Base-by-base conservation (phyloP, 441 rosid genomes). In the Geranium incanum region DNA sequence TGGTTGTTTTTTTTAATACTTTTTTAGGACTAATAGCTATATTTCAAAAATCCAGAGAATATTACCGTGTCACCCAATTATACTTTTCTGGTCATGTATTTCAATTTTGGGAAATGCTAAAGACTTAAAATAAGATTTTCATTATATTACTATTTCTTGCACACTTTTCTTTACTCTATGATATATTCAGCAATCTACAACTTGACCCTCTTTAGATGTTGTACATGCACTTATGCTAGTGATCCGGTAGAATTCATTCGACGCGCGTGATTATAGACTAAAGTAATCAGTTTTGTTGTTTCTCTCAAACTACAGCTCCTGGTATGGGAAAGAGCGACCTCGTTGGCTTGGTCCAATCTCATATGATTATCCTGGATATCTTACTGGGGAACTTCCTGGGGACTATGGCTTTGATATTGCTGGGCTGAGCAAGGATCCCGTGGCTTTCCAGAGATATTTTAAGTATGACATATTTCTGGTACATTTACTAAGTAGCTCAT, bases 301-400 rank as follows among this genome's bases (percentile, higher is more conserved):
- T 16, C 4, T 74, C 74, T 59, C 70, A 60, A 71, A 77, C 41
- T 57, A 75, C 90, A 93, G 96, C 83, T 75, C 75, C 69, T 91
- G 97, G 96, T 89, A 93, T 64, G 98, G 98, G 68, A 86, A 88
- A 77, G 84, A 78, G 36, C 90, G 97, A 57, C 98, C 98, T 0
- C 88, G 89, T 50, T 93, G 98, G 98, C 93, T 93, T 80, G 98
- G 97, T 77, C 94, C 97, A 57, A 81, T 93, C 71, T 87, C 93
- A 7, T 93, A 80, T 74, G 84, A 84, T 55, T 93, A 91, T 71
- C 97, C 97, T 5, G 43, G 81, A 12, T 75, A 93, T 78, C 95
- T 93, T 38, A 82, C 83, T 0, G 98, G 98, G 70, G 89, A 93
- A 19, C 66, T 88, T 6, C 97, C 97, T 33, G 97, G 98, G 1